Evolutionary conservation across 2,329 filamentous ascomycete genomes (phyloP), one percentile per base, ranked within the genome.

Genomic region (Aureobasidium sp.): DNA sequence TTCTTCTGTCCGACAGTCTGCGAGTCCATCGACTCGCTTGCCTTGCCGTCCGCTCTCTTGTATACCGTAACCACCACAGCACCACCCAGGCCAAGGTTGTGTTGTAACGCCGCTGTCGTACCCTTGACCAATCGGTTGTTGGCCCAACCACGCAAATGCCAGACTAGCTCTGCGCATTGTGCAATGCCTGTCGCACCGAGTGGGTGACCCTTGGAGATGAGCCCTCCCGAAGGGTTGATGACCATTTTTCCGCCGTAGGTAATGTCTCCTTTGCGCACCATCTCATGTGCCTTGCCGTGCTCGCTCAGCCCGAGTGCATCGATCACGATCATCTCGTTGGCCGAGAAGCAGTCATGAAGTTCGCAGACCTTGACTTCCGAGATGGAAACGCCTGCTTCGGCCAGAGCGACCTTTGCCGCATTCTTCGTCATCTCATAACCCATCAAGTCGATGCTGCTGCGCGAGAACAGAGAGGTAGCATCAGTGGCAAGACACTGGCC

Each of bases 141-240:
- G 21, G 93, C 93, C 93, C 93, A 96, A 13, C 93, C 93, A 65
- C 93, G 84, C 67, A 97, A 79, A 70, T 97, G 93, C 93, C 93
- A 97, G 29, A 95, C 89, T 13, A 97, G 79, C 77, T 97, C 93
- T 5, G 93, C 90, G 71, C 92, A 96, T 77, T 97, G 93, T 13
- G 93, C 94, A 57, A 97, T 81, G n/a, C 94, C 93, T 0, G 90
- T 95, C 0, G 93, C 93, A 35, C 93, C 93, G 4, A 97, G 84
- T 0, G 94, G 93, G 73, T 97, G 93, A 42, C 93, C 94, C 79
- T 97, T 97, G 64, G 89, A 94, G 69, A 97, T 97, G 60, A 97
- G 82, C 1, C 94, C 94, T 45, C 93, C 94, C 0, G 90, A 95
- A 1, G 93, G 93, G 75, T 97, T 97, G 73, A 97, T 84, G 64